These are phyloP conservation scores for Cyberlindnera xishuangbannaensis DNA, from an alignment of 805 yeast genomes.

Conservation along the genomic window DNA sequence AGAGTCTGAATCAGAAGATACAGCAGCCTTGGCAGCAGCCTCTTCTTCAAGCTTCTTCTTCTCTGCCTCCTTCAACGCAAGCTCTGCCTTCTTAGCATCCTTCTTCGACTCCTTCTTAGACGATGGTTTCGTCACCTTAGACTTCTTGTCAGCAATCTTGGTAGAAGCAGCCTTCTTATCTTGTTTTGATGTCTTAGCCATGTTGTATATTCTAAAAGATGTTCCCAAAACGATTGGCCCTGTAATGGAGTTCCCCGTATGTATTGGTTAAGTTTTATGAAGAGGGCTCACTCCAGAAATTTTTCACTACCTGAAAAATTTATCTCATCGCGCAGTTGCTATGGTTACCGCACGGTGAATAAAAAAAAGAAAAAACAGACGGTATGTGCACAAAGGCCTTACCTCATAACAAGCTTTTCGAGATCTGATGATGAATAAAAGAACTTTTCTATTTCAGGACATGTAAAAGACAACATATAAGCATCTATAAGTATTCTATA, in stretches of 20 bases:
- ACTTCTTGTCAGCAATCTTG: conserved; percentile 16
- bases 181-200: conserved; percentile 22
- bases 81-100: conserved; percentile 26
- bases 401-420: too few species aligned
- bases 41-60: conserved; percentile 22
- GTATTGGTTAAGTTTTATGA: too few species aligned
- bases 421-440: too few species aligned
- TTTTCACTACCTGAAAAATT: conserved; percentile 14
- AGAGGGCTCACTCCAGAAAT: conserved; percentile 5
- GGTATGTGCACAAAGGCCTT: neutral
- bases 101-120: conserved; percentile 17
- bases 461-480: too few species aligned
- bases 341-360: conserved; percentile 6
- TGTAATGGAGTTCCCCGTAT: too few species aligned
- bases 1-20: conserved; percentile 25
- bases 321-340: conserved; percentile 19
- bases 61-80: conserved; percentile 22
- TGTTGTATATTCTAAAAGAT: conserved; percentile 4
- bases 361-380: conserved; percentile 3
- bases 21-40: conserved; percentile 22
- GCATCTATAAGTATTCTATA: too few species aligned
- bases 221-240: neutral
- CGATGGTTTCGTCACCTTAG: conserved; percentile 23
- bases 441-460: too few species aligned
- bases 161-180: conserved; percentile 17